Evolutionary conservation across 2,329 filamentous ascomycete genomes (phyloP).

Genomic region (Dothistroma septosporum): DNA sequence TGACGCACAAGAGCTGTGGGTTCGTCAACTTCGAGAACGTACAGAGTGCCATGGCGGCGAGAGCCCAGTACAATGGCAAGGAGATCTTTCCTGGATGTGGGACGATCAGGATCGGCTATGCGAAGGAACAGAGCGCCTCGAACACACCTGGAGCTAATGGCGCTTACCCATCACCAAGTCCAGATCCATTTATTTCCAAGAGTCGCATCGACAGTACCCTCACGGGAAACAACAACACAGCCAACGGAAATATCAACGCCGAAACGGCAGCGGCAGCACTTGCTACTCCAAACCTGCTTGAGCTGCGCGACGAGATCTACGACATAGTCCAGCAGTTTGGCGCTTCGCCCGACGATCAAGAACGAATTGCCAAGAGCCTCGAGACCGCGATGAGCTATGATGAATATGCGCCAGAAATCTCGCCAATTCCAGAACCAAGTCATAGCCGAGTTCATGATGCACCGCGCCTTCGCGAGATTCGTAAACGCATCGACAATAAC

Average conservation of each 20-base stretch:
- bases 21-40: conserved; percentile 96
- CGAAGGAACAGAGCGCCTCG: conserved; percentile 87
- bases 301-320: conserved; percentile 78
- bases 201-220: conserved; percentile 36
- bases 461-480: conserved; percentile 88
- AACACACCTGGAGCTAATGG: conserved; percentile 85
- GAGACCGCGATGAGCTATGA: conserved; percentile 72
- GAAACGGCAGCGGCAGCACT: conserved; percentile 53
- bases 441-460: conserved; percentile 89
- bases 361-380: conserved; percentile 67
- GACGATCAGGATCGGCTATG: conserved; percentile 92
- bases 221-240: conserved; percentile 27
- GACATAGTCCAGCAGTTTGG: conserved; percentile 86
- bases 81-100: conserved; percentile 97
- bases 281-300: conserved; percentile 66
- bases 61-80: conserved; percentile 84
- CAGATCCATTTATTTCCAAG: conserved; percentile 64
- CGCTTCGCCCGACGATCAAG: conserved; percentile 71
- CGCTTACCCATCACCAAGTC: conserved; percentile 83
- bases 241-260: conserved; percentile 37
- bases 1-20: conserved; percentile 98
- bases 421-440: conserved; percentile 80
- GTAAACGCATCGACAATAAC: conserved; percentile 96
- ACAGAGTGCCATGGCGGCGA: conserved; percentile 86
- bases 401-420: conserved; percentile 74